Evolutionary conservation across 108 stramenopile genomes (phyloP), one percentile per base, ranked within the genome.

Genomic region (Aurantiochytrium sp.): DNA sequence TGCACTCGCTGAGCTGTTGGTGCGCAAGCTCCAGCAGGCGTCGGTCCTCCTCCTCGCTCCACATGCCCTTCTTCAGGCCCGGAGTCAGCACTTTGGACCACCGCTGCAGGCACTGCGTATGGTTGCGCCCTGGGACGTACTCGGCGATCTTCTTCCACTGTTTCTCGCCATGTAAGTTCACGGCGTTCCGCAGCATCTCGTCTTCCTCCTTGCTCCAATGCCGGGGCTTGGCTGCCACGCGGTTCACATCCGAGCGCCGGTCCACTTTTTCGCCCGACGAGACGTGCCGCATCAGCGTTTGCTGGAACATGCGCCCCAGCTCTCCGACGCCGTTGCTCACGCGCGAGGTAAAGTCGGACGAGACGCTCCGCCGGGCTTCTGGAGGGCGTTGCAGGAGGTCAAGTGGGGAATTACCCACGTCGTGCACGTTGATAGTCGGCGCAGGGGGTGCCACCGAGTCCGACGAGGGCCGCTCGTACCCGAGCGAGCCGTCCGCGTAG

Each of bases 31-130:
- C 8, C 22, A 50, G 10, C 30, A 88, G 37, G 1, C 15, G 19
- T 0, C 12, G 4, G 69, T 88, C 87, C 42, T 88, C 90, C 32
- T 90, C 90, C 6, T 42, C 22, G 55, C 65, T 87, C 90, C 90
- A 90, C 37, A 31, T 55, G 37, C 90, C 90, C 36, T 90, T 90
- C 42, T 85, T 85, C 41, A 90, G 86, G 3, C 90, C 90, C 3
- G 90, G 90, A 4, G 50, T 34, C 15, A 90, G 55, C 0, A 89
- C 90, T 34, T 90, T 90, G 37, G 81, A 88, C 88, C 89, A 90
- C 32, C 90, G 85, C 55, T 90, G 90, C 48, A 90, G 39, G 88
- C 90, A 90, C 86, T 90, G 90, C 39, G 88, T 88, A 85, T 90
- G 81, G 42, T 88, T 55, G n/a, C 89, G 68, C 22, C 85, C 87